Percentiles rank a stretch among this genome's conserved stretches.
phyloP scores from a whole-genome alignment of 805 yeast species.

The Saitoella complicata region DNA sequence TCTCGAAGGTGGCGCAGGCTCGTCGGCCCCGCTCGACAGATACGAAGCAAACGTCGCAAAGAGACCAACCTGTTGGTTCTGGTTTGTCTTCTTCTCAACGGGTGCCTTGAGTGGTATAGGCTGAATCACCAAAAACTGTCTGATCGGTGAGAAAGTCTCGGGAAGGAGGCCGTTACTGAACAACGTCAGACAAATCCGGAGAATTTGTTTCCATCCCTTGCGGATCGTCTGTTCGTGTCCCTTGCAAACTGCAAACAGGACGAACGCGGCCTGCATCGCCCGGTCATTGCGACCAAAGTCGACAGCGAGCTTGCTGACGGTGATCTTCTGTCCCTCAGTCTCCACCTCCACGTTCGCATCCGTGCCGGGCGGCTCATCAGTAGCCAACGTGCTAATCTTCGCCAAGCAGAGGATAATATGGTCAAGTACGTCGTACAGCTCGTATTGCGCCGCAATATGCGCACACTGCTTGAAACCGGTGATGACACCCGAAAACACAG shows the following conservation, averaged over 20 bases:
- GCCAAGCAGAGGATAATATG: slow-evolving; percentile 50
- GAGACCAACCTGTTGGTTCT: slow-evolving; percentile 59
- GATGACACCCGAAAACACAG: slow-evolving; percentile 71
- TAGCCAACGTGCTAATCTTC: slow-evolving; percentile 48
- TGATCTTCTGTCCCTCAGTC: slow-evolving; percentile 36
- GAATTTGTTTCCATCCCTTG: slow-evolving; percentile 43
- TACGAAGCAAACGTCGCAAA: slow-evolving; percentile 84
- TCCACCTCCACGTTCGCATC: slow-evolving; percentile 24
- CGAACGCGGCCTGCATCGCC: slow-evolving; percentile 79
- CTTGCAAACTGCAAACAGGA: slow-evolving; percentile 60
- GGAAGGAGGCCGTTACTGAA: slow-evolving; percentile 40
- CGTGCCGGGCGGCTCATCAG: slow-evolving; percentile 18
- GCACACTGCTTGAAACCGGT: slow-evolving; percentile 79
- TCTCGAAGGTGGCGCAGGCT: slow-evolving; percentile 79
- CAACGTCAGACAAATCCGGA: slow-evolving; percentile 44
- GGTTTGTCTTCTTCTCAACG: slow-evolving; percentile 24
- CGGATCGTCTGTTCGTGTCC: slow-evolving; percentile 35
- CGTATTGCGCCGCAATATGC: slow-evolving; percentile 51
- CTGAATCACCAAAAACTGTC: not conserved
- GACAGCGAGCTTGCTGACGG: slow-evolving; percentile 68
- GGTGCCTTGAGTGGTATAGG: not conserved
- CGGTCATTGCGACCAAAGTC: slow-evolving; percentile 80
- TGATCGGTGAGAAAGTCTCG: not conserved
- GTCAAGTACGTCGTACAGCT: slow-evolving; percentile 41
- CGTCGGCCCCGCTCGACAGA: slow-evolving; percentile 73